Percentiles rank a stretch among this genome's conserved stretches.
Conservation (phyloP, 2,329 filamentous ascomycete genomes). For the Microcyclosporella mali region DNA sequence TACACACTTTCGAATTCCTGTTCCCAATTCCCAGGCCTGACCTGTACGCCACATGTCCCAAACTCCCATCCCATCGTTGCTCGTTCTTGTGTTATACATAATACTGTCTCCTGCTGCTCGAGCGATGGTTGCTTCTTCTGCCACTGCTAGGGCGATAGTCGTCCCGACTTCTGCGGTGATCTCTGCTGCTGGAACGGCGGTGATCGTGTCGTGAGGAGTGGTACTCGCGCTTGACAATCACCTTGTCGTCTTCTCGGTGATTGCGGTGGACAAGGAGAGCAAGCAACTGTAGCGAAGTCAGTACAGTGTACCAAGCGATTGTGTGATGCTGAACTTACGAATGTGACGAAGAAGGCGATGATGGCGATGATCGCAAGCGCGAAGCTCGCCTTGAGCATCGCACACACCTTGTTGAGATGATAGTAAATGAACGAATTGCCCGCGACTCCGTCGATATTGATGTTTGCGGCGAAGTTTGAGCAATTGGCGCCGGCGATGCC, state of each 20-base stretch:
- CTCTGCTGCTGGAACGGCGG: slow-evolving; percentile 30
- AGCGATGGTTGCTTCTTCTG: slow-evolving; percentile 21
- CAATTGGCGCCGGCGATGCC: slow-evolving; percentile 61
- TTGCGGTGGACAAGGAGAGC: slow-evolving; percentile 54
- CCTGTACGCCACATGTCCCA: too few relatives aligned
- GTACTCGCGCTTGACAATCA: slow-evolving; percentile 49
- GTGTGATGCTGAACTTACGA: slow-evolving; percentile 41
- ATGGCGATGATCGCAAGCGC: slow-evolving; percentile 85
- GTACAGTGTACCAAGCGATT: not conserved
- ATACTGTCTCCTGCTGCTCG: slow-evolving; percentile 26
- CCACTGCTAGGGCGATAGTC: slow-evolving; percentile 19
- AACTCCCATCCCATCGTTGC: not conserved
- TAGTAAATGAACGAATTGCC: slow-evolving; percentile 38
- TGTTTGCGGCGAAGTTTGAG: slow-evolving; percentile 45
- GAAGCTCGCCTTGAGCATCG: slow-evolving; percentile 86
- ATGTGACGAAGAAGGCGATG: slow-evolving; percentile 73
- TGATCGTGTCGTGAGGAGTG: slow-evolving; percentile 41
- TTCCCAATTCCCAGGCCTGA: too few relatives aligned
- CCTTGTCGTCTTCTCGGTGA: slow-evolving; percentile 42
- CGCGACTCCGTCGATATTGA: slow-evolving; percentile 28
- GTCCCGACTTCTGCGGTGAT: slow-evolving; percentile 24
- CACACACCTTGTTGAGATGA: slow-evolving; percentile 67
- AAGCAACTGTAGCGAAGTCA: slow-evolving; percentile 40
- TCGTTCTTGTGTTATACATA: slow-evolving; percentile 19
- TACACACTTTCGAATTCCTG: too few relatives aligned